These are phyloP conservation scores for Macadamia tetraphylla DNA, from an alignment of 164 flowering plant genomes.

Conservation along the genomic window DNA sequence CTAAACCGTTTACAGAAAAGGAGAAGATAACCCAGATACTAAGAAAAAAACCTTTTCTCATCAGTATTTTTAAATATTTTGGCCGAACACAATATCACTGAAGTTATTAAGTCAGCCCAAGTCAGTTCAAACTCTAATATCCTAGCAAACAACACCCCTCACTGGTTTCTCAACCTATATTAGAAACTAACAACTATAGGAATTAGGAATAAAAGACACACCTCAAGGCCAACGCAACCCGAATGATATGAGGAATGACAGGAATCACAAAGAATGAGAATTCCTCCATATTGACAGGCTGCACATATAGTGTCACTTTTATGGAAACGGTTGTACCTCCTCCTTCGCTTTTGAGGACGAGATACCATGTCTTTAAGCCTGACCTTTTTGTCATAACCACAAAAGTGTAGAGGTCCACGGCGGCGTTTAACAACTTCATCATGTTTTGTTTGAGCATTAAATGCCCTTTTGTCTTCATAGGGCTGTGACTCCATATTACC, in stretches of 20 bases:
- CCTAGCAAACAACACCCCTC: background rate
- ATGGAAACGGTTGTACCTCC: conserved; percentile 1
- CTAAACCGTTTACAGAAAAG: background rate
- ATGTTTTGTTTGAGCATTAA: conserved; percentile 4
- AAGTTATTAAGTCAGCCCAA: background rate
- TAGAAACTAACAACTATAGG: background rate
- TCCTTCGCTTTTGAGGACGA: conserved; percentile 19
- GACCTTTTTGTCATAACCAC: conserved; percentile 1
- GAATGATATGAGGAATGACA: conserved; percentile 27
- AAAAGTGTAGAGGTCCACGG: conserved; percentile 1
- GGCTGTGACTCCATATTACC: background rate
- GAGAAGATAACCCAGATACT: background rate
- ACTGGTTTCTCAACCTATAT: background rate
- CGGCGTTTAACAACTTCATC: background rate
- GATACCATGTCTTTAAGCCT: conserved; percentile 24
- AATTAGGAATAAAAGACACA: conserved; percentile 3
- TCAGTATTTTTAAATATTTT: background rate
- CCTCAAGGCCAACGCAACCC: conserved; percentile 23
- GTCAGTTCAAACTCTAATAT: background rate
- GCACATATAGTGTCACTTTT: conserved; percentile 24
- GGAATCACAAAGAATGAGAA: conserved; percentile 22
- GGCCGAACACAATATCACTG: background rate
- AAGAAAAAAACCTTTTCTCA: background rate
- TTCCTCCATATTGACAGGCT: conserved; percentile 26
- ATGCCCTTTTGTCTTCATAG: conserved; percentile 1